Conservation (phyloP, 768 basidiomycete species). For the Boletus sp. region DNA sequence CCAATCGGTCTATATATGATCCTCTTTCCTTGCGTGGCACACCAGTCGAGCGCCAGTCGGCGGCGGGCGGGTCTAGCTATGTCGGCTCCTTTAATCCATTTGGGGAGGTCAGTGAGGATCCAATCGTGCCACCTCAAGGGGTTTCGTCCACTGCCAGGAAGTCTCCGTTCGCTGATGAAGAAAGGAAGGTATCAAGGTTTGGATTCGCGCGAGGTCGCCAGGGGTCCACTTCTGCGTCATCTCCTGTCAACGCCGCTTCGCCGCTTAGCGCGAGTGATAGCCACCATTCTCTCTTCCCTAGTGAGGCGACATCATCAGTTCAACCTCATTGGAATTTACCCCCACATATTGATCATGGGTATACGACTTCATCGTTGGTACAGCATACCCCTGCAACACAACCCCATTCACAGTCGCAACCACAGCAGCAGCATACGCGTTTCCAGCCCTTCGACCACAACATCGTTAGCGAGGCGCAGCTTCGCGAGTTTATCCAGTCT, state of each 20-base stretch:
- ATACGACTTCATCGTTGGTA: conserved; percentile 47
- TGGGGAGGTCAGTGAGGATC: conserved; percentile 55
- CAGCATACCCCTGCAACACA: conserved; percentile 43
- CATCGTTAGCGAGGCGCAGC: conserved; percentile 67
- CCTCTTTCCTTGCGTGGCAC: conserved; percentile 42
- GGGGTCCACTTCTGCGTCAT: conserved; percentile 55
- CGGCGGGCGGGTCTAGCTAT: conserved; percentile 51
- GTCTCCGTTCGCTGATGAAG: conserved; percentile 53
- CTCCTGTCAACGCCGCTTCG: conserved; percentile 56
- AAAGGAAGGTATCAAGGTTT: conserved; percentile 73
- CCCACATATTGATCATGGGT: conserved; percentile 41
- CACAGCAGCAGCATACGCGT: conserved; percentile 37
- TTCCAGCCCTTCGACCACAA: conserved; percentile 58
- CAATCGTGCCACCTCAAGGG: conserved; percentile 29
- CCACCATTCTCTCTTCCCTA: conserved; percentile 48
- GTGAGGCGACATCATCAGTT: conserved; percentile 36
- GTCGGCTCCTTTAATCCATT: conserved; percentile 83
- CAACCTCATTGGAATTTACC: conserved; percentile 47
- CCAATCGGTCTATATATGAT: conserved; percentile 56
- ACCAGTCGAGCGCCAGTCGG: conserved; percentile 46
- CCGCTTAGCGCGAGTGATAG: conserved; percentile 52
- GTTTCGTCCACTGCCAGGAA: conserved; percentile 33
- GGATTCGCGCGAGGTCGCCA: conserved; percentile 76
- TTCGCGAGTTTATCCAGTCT: conserved; percentile 72
- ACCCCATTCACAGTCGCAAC: conserved; percentile 36